These are phyloP conservation scores for Ceratocystis albifundus DNA, from an alignment of 2,329 filamentous ascomycete genomes.

Conservation along the genomic window DNA sequence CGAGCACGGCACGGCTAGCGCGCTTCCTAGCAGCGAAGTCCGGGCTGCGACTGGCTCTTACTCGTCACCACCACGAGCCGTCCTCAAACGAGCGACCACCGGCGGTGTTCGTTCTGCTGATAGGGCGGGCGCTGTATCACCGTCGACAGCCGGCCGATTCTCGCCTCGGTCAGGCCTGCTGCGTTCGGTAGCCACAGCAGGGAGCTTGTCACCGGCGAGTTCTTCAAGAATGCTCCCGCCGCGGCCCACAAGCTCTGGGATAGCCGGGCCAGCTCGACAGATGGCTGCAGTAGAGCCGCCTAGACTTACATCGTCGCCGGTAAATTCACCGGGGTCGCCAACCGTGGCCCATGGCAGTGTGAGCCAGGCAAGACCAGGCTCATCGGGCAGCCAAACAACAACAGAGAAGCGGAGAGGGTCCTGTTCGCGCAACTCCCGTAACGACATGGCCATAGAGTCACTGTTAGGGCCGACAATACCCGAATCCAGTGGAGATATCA, in stretches of 20 bases:
- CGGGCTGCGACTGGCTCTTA: neutral
- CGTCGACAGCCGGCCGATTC: neutral
- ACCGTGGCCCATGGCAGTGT: neutral
- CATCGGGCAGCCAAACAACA: neutral
- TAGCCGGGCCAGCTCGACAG: too few species aligned
- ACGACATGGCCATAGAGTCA: slow-evolving; percentile 19
- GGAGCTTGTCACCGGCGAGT: neutral
- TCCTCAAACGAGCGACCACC: neutral
- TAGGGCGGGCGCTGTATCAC: too few species aligned
- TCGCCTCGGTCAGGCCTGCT: neutral
- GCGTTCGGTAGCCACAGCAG: neutral
- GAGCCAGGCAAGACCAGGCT: neutral
- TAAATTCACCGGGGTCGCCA: neutral
- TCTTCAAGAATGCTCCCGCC: slow-evolving; percentile 4
- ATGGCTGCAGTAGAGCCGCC: neutral
- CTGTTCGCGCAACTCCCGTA: neutral
- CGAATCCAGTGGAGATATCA: neutral
- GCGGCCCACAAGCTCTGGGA: neutral
- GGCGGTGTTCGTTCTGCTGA: neutral
- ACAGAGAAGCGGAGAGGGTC: neutral
- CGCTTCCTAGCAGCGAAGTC: neutral
- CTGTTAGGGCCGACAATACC: neutral
- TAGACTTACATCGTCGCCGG: neutral
- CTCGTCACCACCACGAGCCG: neutral
- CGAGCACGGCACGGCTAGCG: neutral